phyloP scores from a whole-genome alignment of 306 rosid species.

The Quercus dentata region DNA sequence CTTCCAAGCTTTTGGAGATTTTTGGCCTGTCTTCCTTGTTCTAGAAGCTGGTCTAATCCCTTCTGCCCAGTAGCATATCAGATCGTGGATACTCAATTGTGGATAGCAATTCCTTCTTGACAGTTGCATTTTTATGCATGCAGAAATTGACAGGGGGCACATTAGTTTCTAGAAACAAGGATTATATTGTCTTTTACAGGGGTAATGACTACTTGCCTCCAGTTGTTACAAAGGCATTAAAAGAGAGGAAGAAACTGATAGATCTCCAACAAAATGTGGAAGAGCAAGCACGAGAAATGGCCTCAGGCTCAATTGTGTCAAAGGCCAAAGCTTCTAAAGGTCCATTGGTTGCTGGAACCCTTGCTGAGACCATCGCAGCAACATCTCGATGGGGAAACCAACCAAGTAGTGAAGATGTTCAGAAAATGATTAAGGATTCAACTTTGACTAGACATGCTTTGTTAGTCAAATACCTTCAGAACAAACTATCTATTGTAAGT shows the following conservation, averaged over 20 bases:
- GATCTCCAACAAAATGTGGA: constrained; percentile 70
- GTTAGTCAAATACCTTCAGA: constrained; percentile 53
- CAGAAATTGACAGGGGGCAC: constrained; percentile 92
- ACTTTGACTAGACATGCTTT: constrained; percentile 49
- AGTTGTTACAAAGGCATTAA: constrained; percentile 47
- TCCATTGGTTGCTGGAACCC: constrained; percentile 79
- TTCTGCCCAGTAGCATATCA: constrained; percentile 1
- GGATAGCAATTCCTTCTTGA: constrained; percentile 8
- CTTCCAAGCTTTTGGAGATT: constrained; percentile 8
- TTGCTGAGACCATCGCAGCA: constrained; percentile 85
- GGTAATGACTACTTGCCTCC: constrained; percentile 93
- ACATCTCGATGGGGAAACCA: constrained; percentile 78
- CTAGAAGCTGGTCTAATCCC: constrained; percentile 1
- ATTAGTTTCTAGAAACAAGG: constrained; percentile 91
- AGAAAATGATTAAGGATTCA: constrained; percentile 71
- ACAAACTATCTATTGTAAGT: constrained; percentile 68
- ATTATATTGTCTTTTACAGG: constrained; percentile 74
- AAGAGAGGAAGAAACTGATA: constrained; percentile 60
- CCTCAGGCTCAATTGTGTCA: constrained; percentile 38
- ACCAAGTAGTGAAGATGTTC: constrained; percentile 48
- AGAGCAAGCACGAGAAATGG: constrained; percentile 61
- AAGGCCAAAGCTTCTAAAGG: constrained; percentile 40
- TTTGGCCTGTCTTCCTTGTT: constrained; percentile 5
- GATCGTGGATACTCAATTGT: constrained; percentile 4
- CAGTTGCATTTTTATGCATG: constrained; percentile 33